These are phyloP conservation scores for Paxillus ammoniavirescens DNA, from an alignment of 768 basidiomycete genomes.

Conservation along the genomic window DNA sequence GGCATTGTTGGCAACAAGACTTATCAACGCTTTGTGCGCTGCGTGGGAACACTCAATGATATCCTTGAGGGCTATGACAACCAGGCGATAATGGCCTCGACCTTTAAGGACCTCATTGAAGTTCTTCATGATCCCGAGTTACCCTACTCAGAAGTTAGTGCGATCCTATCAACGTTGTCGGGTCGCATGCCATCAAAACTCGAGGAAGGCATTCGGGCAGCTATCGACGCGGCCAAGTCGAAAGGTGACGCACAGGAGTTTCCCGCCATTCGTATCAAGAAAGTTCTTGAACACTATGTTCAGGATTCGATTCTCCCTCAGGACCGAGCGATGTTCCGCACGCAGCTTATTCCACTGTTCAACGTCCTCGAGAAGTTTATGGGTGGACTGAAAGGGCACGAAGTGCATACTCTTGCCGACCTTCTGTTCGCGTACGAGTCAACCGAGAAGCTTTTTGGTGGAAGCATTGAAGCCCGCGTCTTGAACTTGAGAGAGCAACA, in stretches of 20 bases:
- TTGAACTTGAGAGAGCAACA: slow-evolving; percentile 86
- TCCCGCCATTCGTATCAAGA: slow-evolving; percentile 84
- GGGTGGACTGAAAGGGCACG: slow-evolving; percentile 83
- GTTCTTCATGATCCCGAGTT: slow-evolving; percentile 84
- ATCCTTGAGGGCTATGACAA: slow-evolving; percentile 98
- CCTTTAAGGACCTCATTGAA: slow-evolving; percentile 82
- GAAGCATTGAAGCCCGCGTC: slow-evolving; percentile 90
- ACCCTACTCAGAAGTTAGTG: slow-evolving; percentile 81
- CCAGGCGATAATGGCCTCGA: slow-evolving; percentile 82
- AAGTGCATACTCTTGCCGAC: slow-evolving; percentile 71
- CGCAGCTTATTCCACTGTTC: slow-evolving; percentile 66
- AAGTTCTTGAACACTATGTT: slow-evolving; percentile 81
- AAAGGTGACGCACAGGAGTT: slow-evolving; percentile 82
- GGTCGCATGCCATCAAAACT: slow-evolving; percentile 92
- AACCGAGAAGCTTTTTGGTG: slow-evolving; percentile 91
- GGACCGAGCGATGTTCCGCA: slow-evolving; percentile 78
- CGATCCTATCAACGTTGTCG: slow-evolving; percentile 84
- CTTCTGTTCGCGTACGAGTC: slow-evolving; percentile 78
- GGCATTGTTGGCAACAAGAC: slow-evolving; percentile 86
- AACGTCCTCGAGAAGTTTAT: slow-evolving; percentile 79
- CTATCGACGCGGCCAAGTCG: slow-evolving; percentile 71
- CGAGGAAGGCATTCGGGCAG: slow-evolving; percentile 79
- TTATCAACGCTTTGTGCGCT: slow-evolving; percentile 78
- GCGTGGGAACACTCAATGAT: slow-evolving; percentile 77
- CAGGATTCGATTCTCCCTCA: slow-evolving; percentile 77